Evolutionary conservation across 1,284 basidiomycete genomes (phyloP), one percentile per base, ranked within the genome.

Genomic region (Athelia psychrophila): DNA sequence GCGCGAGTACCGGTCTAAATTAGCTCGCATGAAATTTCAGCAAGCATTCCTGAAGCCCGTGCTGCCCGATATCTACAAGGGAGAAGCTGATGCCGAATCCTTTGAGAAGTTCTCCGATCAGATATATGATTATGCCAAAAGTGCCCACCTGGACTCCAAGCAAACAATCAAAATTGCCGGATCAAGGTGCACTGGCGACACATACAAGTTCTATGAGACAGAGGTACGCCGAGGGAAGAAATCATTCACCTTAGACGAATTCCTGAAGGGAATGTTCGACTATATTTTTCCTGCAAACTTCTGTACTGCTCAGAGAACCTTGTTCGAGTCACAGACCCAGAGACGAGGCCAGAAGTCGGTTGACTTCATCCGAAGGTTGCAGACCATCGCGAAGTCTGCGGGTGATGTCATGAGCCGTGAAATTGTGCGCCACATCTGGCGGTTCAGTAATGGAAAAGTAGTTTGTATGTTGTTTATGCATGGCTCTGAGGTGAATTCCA

Each of bases 271-370:
- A 12, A 16, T 55, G 6, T 55, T 55, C 13, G 44, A 55, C 24
- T 50, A 55, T 22, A 3, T 50, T 0, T 55, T 55, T 25, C 54
- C 54, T 0, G 33, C 48, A 6, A 47, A 55, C n/a, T 52, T 52
- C 45, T 42, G 27, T 2, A 50, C 50, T 51, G 47, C 47, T 15
- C 54, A 55, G 35, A 1, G 38, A 4, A 36, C 51, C 5, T 30
- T 36, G 13, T 53, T 56, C 18, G 15, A 45, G 0, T n/a, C 19
- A 0, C 50, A 49, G 13, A 5, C 12, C 1, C 52, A 56, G 16
- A 51, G 48, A 0, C 5, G 13, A 6, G 1, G 1, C 2, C 19
- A 22, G 3, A 25, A 38, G 0, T 45, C 52, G 0, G 3, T 30
- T 1, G 52, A 56, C 3, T 53, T 47, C 13, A 10, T 55, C 0